Percentiles rank a stretch among this genome's conserved stretches.
These are phyloP conservation scores for Lichtheimia corymbifera DNA, from an alignment of 371 early-diverging fungal genomes.

Conservation along the genomic window DNA sequence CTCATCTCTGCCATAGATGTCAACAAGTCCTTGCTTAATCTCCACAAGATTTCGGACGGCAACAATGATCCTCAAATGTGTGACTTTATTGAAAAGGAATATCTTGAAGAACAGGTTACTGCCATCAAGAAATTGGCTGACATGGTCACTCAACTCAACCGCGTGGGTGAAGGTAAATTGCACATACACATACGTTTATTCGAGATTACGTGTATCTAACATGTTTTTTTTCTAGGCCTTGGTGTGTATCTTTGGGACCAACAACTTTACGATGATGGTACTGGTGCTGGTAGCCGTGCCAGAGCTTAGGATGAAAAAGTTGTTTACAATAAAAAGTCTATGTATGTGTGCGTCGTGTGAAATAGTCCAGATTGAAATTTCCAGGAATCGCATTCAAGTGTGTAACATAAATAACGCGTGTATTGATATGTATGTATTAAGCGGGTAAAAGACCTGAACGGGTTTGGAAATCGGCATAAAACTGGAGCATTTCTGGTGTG, in stretches of 20 bases:
- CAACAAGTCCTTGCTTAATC: conserved; percentile 66
- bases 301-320: conserved; percentile 9
- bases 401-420: conserved; percentile 1
- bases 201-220: background rate
- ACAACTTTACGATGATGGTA: conserved; percentile 50
- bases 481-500: conserved; percentile 89
- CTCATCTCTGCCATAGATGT: conserved; percentile 44
- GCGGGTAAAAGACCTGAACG: conserved; percentile 55
- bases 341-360: background rate
- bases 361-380: background rate
- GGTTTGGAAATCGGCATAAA: conserved; percentile 77
- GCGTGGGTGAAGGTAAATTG: conserved; percentile 51
- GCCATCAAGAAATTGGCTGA: conserved; percentile 67
- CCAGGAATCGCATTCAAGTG: conserved; percentile 1
- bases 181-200: background rate
- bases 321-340: too few relatives aligned
- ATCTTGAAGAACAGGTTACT: conserved; percentile 67
- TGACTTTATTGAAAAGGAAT: conserved; percentile 65
- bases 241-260: conserved; percentile 70
- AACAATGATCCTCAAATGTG: conserved; percentile 70
- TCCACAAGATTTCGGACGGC: conserved; percentile 63
- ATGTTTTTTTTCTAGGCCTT: conserved; percentile 14
- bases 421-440: conserved; percentile 12
- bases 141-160: conserved; percentile 67
- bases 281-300: conserved; percentile 49